phyloP scores from a whole-genome alignment of 805 yeast genomes.

The Wickerhamiella nectarea region DNA sequence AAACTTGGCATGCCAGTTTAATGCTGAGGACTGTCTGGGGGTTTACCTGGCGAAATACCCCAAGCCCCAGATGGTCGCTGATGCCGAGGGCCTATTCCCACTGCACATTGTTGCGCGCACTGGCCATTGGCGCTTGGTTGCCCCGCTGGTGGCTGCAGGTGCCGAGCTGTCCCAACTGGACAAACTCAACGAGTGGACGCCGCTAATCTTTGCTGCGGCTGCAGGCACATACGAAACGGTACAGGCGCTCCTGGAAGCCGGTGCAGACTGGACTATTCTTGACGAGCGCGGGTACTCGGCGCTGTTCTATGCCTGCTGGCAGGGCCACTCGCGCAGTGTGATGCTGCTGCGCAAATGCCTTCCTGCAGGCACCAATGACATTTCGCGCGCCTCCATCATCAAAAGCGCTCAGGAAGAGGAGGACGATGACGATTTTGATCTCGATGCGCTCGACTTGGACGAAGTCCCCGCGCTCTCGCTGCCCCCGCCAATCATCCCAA shows the following conservation, averaged over 20 bases:
- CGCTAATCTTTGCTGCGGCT: constrained; percentile 76
- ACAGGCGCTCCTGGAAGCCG: constrained; percentile 50
- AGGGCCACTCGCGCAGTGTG: constrained; percentile 76
- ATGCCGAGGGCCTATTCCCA: constrained; percentile 79
- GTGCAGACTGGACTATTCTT: constrained; percentile 52
- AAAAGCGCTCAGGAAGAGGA: constrained; percentile 6
- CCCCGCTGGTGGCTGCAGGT: constrained; percentile 41
- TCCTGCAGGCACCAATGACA: constrained; percentile 14
- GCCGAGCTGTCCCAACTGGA: constrained; percentile 65
- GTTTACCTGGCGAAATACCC: constrained; percentile 37
- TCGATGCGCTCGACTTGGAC: constrained; percentile 34
- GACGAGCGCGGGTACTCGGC: constrained; percentile 78
- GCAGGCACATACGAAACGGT: constrained; percentile 70
- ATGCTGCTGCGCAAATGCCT: constrained; percentile 42
- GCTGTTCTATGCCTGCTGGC: constrained; percentile 81
- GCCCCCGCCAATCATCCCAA: constrained; percentile 93
- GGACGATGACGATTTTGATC: constrained; percentile 18
- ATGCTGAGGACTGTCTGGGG: constrained; percentile 57
- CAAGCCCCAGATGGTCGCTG: constrained; percentile 33
- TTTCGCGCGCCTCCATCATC: constrained; percentile 8
- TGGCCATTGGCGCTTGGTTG: constrained; percentile 60
- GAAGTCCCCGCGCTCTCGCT: constrained; percentile 78
- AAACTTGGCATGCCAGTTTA: constrained; percentile 78
- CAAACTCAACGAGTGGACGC: constrained; percentile 85
- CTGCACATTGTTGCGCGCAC: constrained; percentile 78